Evolutionary conservation across 345 rosid species (phyloP), one percentile per base, ranked within the genome.

Genomic region (Durio zibethinus): DNA sequence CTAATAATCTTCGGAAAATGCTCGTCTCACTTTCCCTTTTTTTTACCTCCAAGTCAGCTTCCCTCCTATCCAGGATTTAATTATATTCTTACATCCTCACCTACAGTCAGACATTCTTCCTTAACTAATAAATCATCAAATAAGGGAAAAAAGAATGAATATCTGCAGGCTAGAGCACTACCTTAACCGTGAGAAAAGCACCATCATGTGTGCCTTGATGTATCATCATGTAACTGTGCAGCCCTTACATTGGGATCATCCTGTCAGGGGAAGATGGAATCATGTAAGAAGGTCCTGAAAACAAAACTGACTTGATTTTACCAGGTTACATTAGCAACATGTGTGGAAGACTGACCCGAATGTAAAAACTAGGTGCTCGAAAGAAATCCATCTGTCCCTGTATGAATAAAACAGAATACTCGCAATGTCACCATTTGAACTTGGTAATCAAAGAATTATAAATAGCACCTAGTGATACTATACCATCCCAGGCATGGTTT

Each of bases 381-480:
- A 91, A 91, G 87, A 91, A 91, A 82, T 93, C 97, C 79, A 91
- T 87, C 79, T 89, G 90, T 14, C 87, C 90, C 91, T 89, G 90
- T 84, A 78, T 72, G 59, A 62, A 72, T 15, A 59, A 79, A 56
- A 59, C 15, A 50, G 18, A 35, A 35, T 9, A 16, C 15, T 23
- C 20, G 36, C 45, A n/a, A n/a, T n/a, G 23, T 63, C 52, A 57
- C 54, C 62, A 66, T 35, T 75, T 66, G 1, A 67, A 43, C 27
- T 12, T 21, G 1, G 11, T n/a, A 42, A 3, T 9, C 23, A 60
- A 40, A 59, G 66, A 42, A 43, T 21, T 3, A 54, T 36, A 11
- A 29, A 23, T 12, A 56, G 31, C 47, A 57, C 16, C 15, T 16
- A 67, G 69, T 10, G 50, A 50, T 52, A 76, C 36, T 67, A 35